Conservation (phyloP, 805 yeast genomes). For the Lachancea fermentati region DNA sequence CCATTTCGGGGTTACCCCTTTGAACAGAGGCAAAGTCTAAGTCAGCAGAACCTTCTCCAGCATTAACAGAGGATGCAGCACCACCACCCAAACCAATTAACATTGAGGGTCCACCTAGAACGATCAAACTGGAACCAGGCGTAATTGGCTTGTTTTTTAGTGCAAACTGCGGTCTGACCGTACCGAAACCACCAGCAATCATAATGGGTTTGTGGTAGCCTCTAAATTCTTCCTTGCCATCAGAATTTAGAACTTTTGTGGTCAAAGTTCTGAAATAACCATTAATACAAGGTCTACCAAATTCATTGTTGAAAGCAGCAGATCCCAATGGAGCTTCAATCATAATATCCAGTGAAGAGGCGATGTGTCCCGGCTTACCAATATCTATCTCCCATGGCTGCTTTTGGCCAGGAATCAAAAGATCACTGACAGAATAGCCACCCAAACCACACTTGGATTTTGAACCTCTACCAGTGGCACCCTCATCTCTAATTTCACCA, state of each 20-base stretch:
- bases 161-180: conserved; percentile 89
- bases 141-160: conserved; percentile 82
- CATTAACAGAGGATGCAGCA: conserved; percentile 95
- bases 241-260: conserved; percentile 58
- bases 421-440: conserved; percentile 89
- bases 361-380: conserved; percentile 91
- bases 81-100: conserved; percentile 99
- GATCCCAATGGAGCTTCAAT: conserved; percentile 95
- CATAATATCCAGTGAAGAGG: conserved; percentile 91
- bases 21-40: conserved; percentile 98
- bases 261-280: conserved; percentile 97
- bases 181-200: conserved; percentile 99
- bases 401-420: conserved; percentile 72
- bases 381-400: conserved; percentile 95
- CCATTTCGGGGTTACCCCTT: conserved; percentile 99
- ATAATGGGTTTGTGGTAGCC: conserved; percentile 99
- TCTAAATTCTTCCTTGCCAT: conserved; percentile 68
- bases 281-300: conserved; percentile 94
- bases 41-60: conserved; percentile 94
- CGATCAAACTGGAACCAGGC: conserved; percentile 87
- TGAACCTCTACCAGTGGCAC: conserved; percentile 98
- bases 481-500: conserved; percentile 99
- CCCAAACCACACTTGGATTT: conserved; percentile 93
- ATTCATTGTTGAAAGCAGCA: conserved; percentile 97
- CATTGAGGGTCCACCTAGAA: conserved; percentile 97